Evolutionary conservation across 192 early-diverging fungal species (phyloP).

Genomic region (Backusella luteola): DNA sequence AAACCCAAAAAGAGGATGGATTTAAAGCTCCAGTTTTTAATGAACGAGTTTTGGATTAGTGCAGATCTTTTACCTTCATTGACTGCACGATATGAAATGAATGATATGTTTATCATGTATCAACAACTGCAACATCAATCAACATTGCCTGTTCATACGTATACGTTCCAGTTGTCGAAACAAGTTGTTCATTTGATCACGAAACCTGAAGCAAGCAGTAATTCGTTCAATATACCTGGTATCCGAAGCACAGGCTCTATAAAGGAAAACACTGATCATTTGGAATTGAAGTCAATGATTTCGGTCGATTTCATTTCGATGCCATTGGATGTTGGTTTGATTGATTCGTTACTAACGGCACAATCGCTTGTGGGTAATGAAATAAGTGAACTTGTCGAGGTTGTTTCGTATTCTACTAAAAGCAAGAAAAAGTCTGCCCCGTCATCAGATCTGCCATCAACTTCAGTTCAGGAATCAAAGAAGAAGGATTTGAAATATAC

Average conservation of each 20-base stretch:
- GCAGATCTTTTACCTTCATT: slow-evolving; percentile 68
- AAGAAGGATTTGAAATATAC: slow-evolving; percentile 35
- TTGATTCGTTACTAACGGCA: slow-evolving; percentile 78
- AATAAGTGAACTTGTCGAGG: slow-evolving; percentile 71
- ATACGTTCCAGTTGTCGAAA: slow-evolving; percentile 47
- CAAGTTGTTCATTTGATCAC: slow-evolving; percentile 55
- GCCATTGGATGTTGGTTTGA: slow-evolving; percentile 59
- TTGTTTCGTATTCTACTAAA: slow-evolving; percentile 41
- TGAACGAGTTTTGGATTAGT: slow-evolving; percentile 54
- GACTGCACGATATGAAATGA: slow-evolving; percentile 53
- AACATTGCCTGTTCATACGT: slow-evolving; percentile 34
- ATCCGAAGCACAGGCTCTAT: slow-evolving; percentile 49
- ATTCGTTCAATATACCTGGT: slow-evolving; percentile 57
- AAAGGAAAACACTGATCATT: slow-evolving; percentile 33
- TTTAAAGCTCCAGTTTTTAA: slow-evolving; percentile 58
- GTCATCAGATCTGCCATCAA: background rate
- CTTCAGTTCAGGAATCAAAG: background rate
- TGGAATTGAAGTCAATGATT: slow-evolving; percentile 48
- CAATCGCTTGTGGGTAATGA: slow-evolving; percentile 74
- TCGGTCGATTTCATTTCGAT: slow-evolving; percentile 53
- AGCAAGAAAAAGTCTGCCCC: slow-evolving; percentile 17
- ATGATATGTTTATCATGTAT: slow-evolving; percentile 52
- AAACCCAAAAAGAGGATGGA: slow-evolving; percentile 41
- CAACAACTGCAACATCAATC: slow-evolving; percentile 39
- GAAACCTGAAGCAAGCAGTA: slow-evolving; percentile 26